These are phyloP conservation scores for Cladosporium oxysporum DNA, from an alignment of 2,329 filamentous ascomycete genomes.

Conservation along the genomic window DNA sequence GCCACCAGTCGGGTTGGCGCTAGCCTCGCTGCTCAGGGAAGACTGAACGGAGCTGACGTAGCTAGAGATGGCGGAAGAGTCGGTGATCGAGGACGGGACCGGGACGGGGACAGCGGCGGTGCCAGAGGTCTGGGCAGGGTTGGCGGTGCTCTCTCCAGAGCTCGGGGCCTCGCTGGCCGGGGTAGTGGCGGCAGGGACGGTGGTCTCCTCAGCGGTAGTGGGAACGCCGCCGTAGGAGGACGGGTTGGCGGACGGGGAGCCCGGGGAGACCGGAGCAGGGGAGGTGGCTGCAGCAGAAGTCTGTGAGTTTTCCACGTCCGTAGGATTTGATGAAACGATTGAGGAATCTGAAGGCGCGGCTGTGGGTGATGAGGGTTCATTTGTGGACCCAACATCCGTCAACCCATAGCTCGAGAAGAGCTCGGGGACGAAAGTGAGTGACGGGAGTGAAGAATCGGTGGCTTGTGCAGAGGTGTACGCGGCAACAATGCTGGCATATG, in stretches of 20 bases:
- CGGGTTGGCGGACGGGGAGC: conserved; percentile 16
- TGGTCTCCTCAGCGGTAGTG: conserved; percentile 21
- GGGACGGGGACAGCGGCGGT: not conserved
- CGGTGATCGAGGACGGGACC: conserved; percentile 22
- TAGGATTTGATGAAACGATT: conserved; percentile 4
- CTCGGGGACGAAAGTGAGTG: conserved; percentile 22
- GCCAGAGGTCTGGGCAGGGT: conserved; percentile 19
- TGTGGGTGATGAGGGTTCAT: conserved; percentile 5
- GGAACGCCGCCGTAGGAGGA: conserved; percentile 20
- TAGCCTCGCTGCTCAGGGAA: conserved; percentile 13
- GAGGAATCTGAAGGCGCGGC: conserved; percentile 10
- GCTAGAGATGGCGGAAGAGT: conserved; percentile 18
- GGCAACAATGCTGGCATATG: conserved; percentile 22
- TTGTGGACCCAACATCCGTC: conserved; percentile 18
- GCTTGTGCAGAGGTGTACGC: conserved; percentile 23
- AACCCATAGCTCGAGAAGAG: conserved; percentile 25
- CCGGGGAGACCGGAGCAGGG: conserved; percentile 10
- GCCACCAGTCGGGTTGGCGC: conserved; percentile 11
- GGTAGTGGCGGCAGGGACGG: conserved; percentile 8
- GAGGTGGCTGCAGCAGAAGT: conserved; percentile 14
- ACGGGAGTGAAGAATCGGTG: conserved; percentile 22
- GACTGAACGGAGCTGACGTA: conserved; percentile 20
- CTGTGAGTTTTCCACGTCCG: conserved; percentile 17
- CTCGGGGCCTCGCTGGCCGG: conserved; percentile 21
- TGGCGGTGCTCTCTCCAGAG: conserved; percentile 24